Base-by-base conservation (phyloP, 2,329 filamentous ascomycete genomes). In the Ceratocystiopsis minuta region DNA sequence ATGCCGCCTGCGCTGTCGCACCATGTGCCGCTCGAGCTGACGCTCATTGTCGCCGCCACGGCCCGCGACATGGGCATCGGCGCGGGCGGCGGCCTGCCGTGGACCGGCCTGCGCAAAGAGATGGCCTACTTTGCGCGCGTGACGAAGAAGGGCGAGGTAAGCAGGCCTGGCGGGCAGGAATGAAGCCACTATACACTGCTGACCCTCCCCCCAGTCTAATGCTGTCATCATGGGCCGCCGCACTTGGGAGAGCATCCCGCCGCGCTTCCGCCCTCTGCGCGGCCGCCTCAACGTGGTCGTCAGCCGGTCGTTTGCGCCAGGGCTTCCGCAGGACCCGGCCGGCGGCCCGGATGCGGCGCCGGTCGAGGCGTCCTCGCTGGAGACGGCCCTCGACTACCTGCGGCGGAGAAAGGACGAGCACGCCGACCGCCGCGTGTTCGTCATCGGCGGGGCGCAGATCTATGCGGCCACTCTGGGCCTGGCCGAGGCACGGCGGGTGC, bases 151-250 rank as follows among this genome's bases (percentile, higher is more conserved):
- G 56, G 73, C 0, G 65, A 50, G 12, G 49, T 49, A 34, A 9
- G 39, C 24, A 10, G 20, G 20, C 4, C 20, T n/a, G n/a, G n/a
- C 20, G 7, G 20, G 20, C 4, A 4, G 20, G 20, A 20, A 4
- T 20, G 20, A 20, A 7, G 7, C 20, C 20, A 20, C 7, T 20
- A 4, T 20, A 7, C 20, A 1, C 14, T 39, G 32, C 32, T 34
- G 2, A 3, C 16, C 17, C 3, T 36, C 7, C 5, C 6, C 6
- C 3, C 33, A 34, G 36, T 44, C 63, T 49, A 88, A 87, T 58
- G 81, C 83, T 16, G 83, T 96, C 40, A 80, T 98, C 51, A 98
- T 98, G 90, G 90, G 90, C 46, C 81, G 90, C 54, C 95, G 92
- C 61, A 98, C 90, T 0, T 98, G 88, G 79, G 85, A 93, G 41